These are phyloP conservation scores for Ceratobasidium sp. DNA, from an alignment of 1,284 basidiomycete genomes.

Conservation along the genomic window DNA sequence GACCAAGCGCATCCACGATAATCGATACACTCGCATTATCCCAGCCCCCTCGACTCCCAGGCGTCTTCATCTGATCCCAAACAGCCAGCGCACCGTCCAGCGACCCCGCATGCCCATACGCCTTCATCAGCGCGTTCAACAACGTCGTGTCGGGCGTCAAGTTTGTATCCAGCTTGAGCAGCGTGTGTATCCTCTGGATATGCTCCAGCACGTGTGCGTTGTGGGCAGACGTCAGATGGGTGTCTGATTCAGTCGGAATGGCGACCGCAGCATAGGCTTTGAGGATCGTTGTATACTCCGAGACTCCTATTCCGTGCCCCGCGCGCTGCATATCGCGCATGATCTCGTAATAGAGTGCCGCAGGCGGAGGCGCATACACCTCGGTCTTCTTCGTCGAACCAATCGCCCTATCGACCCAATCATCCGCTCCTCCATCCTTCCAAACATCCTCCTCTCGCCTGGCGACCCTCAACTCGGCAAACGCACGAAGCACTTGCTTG, in stretches of 20 bases:
- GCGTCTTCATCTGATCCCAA: slow-evolving; percentile 72
- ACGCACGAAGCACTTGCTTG: slow-evolving; percentile 46
- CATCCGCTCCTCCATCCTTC: not conserved
- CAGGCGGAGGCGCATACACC: slow-evolving; percentile 58
- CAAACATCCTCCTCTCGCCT: slow-evolving; percentile 51
- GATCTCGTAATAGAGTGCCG: slow-evolving; percentile 76
- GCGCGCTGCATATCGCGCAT: slow-evolving; percentile 81
- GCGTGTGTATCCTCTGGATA: slow-evolving; percentile 76
- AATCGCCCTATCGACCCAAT: slow-evolving; percentile 57
- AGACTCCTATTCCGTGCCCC: slow-evolving; percentile 63
- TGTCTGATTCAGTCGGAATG: slow-evolving; percentile 28
- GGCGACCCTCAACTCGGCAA: slow-evolving; percentile 51
- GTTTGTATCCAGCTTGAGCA: slow-evolving; percentile 76
- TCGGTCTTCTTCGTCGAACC: slow-evolving; percentile 48
- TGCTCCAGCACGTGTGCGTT: slow-evolving; percentile 46
- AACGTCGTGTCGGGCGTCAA: slow-evolving; percentile 76
- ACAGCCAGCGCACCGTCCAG: slow-evolving; percentile 75
- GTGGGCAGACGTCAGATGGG: slow-evolving; percentile 24
- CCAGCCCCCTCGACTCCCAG: slow-evolving; percentile 58
- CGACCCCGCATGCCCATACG: slow-evolving; percentile 78
- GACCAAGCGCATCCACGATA: slow-evolving; percentile 80
- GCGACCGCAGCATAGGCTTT: slow-evolving; percentile 53
- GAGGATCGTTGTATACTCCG: slow-evolving; percentile 78
- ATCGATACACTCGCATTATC: slow-evolving; percentile 77
- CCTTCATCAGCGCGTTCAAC: slow-evolving; percentile 90